phyloP scores from a whole-genome alignment of 441 rosid genomes.

The Omphalea diandra region DNA sequence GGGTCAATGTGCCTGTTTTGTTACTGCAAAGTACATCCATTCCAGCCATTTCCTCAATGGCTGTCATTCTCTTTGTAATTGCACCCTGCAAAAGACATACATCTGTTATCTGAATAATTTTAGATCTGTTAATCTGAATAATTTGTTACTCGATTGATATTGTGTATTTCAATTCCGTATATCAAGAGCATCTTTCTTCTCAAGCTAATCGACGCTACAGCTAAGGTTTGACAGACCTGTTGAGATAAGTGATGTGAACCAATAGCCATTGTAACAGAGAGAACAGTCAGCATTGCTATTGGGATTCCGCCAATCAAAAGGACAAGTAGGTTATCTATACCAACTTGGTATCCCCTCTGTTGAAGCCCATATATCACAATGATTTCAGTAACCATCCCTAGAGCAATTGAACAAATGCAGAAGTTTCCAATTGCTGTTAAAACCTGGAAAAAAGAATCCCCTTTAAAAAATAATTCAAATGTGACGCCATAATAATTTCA shows the following conservation, averaged over 20 bases:
- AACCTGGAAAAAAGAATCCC: slow-evolving; percentile 45
- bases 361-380: slow-evolving; percentile 86
- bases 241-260: slow-evolving; percentile 84
- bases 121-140: background rate
- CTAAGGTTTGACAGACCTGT: slow-evolving; percentile 46
- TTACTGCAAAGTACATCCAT: slow-evolving; percentile 98
- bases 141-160: background rate
- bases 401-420: slow-evolving; percentile 86
- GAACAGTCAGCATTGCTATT: slow-evolving; percentile 94
- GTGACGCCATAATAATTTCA: background rate
- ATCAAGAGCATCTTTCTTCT: background rate
- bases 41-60: slow-evolving; percentile 98
- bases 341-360: slow-evolving; percentile 64
- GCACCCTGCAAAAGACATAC: slow-evolving; percentile 63
- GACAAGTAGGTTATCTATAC: slow-evolving; percentile 88
- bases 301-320: slow-evolving; percentile 97
- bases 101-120: background rate
- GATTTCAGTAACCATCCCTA: slow-evolving; percentile 73
- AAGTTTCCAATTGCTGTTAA: slow-evolving; percentile 91
- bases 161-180: background rate
- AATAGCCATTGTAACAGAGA: slow-evolving; percentile 97
- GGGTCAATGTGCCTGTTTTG: slow-evolving; percentile 89
- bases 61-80: slow-evolving; percentile 95
- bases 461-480: background rate
- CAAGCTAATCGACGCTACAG: background rate